These are phyloP conservation scores for Posidonia australis DNA, from an alignment of 106 monocot species.

Conservation along the genomic window DNA sequence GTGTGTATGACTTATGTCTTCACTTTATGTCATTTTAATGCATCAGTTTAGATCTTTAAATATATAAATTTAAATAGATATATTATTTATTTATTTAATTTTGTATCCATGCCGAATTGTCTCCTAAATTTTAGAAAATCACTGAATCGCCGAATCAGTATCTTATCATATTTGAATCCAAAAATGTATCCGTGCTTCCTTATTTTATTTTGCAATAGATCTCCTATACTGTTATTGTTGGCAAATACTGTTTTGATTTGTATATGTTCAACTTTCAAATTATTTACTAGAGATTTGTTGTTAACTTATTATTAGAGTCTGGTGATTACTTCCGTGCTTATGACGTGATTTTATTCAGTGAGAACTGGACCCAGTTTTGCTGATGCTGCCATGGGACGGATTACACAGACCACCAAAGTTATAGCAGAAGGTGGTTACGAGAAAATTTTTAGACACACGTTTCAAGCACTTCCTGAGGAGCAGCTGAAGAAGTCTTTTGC, in stretches of 20 bases:
- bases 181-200: too few species aligned
- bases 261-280: neutral
- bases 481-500: constrained; percentile 19
- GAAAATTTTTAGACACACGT: constrained; percentile 16
- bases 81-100: too few species aligned
- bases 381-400: constrained; percentile 23
- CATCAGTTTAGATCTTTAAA: too few species aligned
- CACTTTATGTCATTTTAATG: too few species aligned
- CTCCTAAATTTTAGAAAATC: too few species aligned
- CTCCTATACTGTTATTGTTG: neutral
- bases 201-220: too few species aligned
- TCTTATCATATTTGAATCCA: too few species aligned
- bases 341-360: constrained; percentile 7
- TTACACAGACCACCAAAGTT: constrained; percentile 20
- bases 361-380: constrained; percentile 23
- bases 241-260: neutral
- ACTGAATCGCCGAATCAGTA: too few species aligned
- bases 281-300: neutral
- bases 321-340: neutral
- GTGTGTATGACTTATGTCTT: too few species aligned
- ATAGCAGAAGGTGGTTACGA: constrained; percentile 26
- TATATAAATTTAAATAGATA: too few species aligned
- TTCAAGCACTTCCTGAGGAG: constrained; percentile 17
- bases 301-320: neutral
- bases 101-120: too few species aligned